A percentile compares a stretch with the other conserved stretches of the same genome.
phyloP scores from a whole-genome alignment of 2,329 filamentous ascomycete genomes.

The Gnomoniopsis sp. region DNA sequence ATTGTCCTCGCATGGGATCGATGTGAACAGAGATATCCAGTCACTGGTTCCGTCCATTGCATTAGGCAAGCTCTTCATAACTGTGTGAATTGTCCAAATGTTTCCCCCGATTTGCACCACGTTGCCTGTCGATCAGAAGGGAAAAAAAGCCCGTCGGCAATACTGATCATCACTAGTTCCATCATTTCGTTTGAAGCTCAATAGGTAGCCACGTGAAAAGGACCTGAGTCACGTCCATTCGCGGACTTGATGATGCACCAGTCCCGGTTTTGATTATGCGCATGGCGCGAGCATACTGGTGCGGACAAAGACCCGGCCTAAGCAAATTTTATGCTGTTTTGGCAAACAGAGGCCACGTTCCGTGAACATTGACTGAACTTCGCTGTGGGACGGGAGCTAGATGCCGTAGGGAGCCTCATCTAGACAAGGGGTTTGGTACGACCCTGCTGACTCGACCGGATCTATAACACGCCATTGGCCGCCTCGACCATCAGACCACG shows the following conservation, averaged over 20 bases:
- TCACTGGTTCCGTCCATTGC: not conserved
- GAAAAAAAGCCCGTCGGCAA: not conserved
- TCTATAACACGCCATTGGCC: slow-evolving; percentile 8
- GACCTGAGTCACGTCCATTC: not conserved
- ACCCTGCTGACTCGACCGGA: not conserved
- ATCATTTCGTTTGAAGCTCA: not conserved
- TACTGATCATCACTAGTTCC: not conserved
- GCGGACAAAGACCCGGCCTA: not conserved
- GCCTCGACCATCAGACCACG: not conserved
- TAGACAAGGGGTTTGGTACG: not conserved
- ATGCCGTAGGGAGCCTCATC: not conserved
- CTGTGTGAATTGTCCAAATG: not conserved
- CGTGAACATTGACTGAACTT: not conserved
- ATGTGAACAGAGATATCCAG: not conserved
- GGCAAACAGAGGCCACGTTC: not conserved
- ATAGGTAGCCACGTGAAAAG: not conserved
- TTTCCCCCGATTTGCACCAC: not conserved
- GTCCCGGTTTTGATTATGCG: not conserved
- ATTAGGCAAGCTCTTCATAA: not conserved
- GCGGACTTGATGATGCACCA: not conserved
- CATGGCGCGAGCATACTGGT: not conserved
- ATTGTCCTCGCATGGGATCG: too few species aligned
- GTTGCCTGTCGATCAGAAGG: too few species aligned
- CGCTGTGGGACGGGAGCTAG: not conserved
- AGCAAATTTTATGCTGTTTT: not conserved